Percentiles rank a stretch among this genome's conserved stretches.
Evolutionary conservation across 2,329 filamentous ascomycete genomes (phyloP).

Genomic region (Pseudogymnoascus pannorum): DNA sequence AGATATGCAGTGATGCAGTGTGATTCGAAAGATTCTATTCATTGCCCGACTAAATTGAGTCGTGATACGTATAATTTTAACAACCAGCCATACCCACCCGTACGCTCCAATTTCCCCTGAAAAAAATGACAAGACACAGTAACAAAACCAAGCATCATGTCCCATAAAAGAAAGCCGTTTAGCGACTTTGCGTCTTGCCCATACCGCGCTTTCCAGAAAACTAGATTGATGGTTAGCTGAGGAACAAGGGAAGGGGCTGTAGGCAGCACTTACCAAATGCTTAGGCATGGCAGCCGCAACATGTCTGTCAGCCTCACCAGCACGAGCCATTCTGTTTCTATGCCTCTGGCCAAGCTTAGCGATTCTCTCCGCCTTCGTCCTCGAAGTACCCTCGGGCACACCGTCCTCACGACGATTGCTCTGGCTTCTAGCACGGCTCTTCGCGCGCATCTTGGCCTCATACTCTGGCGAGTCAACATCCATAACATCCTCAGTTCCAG

Average conservation of each 20-base stretch:
- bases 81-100: conserved; percentile 5
- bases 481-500: conserved; percentile 65
- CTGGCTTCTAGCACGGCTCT: conserved; percentile 62
- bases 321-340: conserved; percentile 96
- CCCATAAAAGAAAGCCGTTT: conserved; percentile 25
- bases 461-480: conserved; percentile 55
- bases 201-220: conserved; percentile 87
- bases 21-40: conserved; percentile 9
- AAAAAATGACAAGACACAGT: conserved; percentile 8
- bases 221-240: conserved; percentile 39
- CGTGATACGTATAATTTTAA: conserved; percentile 10
- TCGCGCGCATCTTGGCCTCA: conserved; percentile 58
- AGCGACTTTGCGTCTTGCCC: conserved; percentile 75
- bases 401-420: conserved; percentile 71
- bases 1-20: neutral
- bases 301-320: conserved; percentile 95
- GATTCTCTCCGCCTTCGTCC: conserved; percentile 76
- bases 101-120: conserved; percentile 3
- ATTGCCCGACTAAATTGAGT: conserved; percentile 3
- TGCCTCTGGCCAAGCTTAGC: conserved; percentile 90
- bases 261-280: conserved; percentile 68
- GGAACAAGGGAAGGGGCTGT: conserved; percentile 6
- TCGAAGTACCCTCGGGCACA: conserved; percentile 58
- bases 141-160: conserved; percentile 6
- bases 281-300: conserved; percentile 73